Evolutionary conservation across 2,329 filamentous ascomycete genomes (phyloP), one percentile per base, ranked within the genome.

Genomic region (Apiospora kogelbergensis): DNA sequence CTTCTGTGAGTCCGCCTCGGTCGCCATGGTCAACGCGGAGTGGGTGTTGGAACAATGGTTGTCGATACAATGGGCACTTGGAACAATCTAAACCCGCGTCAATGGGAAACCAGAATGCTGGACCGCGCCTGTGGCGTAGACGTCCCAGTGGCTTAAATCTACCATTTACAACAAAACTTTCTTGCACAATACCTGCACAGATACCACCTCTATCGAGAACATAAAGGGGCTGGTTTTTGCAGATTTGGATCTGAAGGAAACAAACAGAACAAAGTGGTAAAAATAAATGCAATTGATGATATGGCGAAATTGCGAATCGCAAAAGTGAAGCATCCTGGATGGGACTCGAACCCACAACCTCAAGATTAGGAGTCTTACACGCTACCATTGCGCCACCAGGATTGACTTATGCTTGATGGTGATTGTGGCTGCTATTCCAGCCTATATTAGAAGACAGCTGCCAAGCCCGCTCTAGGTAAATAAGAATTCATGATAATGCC

Each of bases 291-390:
- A 1, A 46, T 1, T 46, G 10, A 10, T 6, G 3, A 46, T 10
- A 10, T 13, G 3, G n/a, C 6, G 11, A 15, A 48, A 6, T 1
- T 44, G 17, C 2, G 20, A 4, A 11, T 11, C 11, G n/a, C 17
- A 60, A 60, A 60, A 60, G 37, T 5, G 13, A 7, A 17, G 24
- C 53, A 67, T 70, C 67, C 75, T 74, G 71, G 75, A 76, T 75
- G 76, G 77, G 77, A 78, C 76, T 78, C 77, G 76, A 78, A 78
- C 77, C 76, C 76, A 75, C 76, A 78, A 77, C 76, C 77, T 76
- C 74, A 75, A 57, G 44, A 68, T 17, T 78, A 78, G 77, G 77
- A 78, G 77, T 74, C 73, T 74, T 74, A 76, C 74, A 74, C 74
- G 74, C 73, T 78, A 77, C 73, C 72, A 75, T 75, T 75, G 72